A percentile compares a stretch with the other conserved stretches of the same genome.
Evolutionary conservation across 192 early-diverging fungal genomes (phyloP).

Genomic region (Coemansia nantahalensis): DNA sequence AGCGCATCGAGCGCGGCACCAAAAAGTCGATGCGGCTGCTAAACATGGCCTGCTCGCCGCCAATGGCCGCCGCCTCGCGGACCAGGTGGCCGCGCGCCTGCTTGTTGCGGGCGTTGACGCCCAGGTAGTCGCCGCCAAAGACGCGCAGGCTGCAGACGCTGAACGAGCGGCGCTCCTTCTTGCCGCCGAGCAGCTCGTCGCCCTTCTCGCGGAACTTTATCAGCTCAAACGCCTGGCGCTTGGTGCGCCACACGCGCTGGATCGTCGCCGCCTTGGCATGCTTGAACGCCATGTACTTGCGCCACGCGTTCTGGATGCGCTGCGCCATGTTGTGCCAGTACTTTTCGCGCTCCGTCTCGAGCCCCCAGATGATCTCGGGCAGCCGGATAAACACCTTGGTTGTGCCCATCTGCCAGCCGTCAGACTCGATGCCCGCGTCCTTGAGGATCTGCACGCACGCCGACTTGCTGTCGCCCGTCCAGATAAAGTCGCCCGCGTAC

Average conservation of each 20-base stretch:
- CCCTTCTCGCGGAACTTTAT: constrained; percentile 92
- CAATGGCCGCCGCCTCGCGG: constrained; percentile 36
- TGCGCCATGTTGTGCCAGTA: constrained; percentile 97
- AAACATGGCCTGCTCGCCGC: constrained; percentile 59
- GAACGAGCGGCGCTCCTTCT: constrained; percentile 92
- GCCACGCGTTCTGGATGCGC: constrained; percentile 89
- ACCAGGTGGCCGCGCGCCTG: constrained; percentile 30
- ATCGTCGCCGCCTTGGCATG: constrained; percentile 65
- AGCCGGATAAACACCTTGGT: constrained; percentile 95
- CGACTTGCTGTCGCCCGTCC: constrained; percentile 71
- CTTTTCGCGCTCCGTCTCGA: constrained; percentile 89
- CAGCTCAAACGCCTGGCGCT: constrained; percentile 86
- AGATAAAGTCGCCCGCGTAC: constrained; percentile 79
- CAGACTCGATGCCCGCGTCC: constrained; percentile 75
- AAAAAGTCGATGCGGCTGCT: constrained; percentile 60
- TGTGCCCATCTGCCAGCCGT: constrained; percentile 95
- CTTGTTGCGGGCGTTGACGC: constrained; percentile 44
- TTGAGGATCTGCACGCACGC: constrained; percentile 81
- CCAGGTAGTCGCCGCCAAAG: constrained; percentile 91
- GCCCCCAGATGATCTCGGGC: constrained; percentile 88
- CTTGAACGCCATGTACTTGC: constrained; percentile 68
- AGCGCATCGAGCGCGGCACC: constrained; percentile 69
- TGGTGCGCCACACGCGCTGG: constrained; percentile 72
- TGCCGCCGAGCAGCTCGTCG: constrained; percentile 79
- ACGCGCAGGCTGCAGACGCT: constrained; percentile 76